Conservation (phyloP, 2,329 filamentous ascomycete genomes). For the Fusarium heterosporum region DNA sequence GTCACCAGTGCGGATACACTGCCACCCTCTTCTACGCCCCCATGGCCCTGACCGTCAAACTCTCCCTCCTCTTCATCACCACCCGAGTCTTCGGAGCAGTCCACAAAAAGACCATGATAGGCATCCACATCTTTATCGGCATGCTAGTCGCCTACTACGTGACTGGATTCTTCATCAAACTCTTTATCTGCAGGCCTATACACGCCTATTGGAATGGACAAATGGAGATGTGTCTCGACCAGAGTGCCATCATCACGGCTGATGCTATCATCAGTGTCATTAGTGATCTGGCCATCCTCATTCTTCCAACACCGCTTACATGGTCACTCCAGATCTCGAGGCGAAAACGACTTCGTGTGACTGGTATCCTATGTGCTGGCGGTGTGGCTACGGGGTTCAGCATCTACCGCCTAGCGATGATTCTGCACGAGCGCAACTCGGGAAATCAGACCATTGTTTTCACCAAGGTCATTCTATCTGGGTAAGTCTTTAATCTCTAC, state of each 20-base stretch:
- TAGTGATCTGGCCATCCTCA: constrained; percentile 33
- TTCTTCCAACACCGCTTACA: constrained; percentile 30
- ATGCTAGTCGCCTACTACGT: constrained; percentile 56
- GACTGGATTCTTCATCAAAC: constrained; percentile 56
- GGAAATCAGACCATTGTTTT: constrained; percentile 33
- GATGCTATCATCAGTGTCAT: constrained; percentile 39
- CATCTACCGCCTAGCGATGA: constrained; percentile 33
- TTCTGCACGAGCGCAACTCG: constrained; percentile 27
- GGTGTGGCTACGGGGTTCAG: constrained; percentile 35
- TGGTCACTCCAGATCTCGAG: constrained; percentile 33
- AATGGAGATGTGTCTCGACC: constrained; percentile 51
- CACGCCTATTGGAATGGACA: constrained; percentile 54
- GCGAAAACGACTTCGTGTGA: constrained; percentile 30
- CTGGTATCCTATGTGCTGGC: constrained; percentile 37
- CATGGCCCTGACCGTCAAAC: constrained; percentile 58
- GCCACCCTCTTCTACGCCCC: constrained; percentile 60
- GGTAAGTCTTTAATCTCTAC: background rate
- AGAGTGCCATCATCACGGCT: constrained; percentile 41
- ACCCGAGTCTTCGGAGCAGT: constrained; percentile 56
- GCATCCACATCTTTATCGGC: constrained; percentile 54
- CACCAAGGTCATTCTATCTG: constrained; percentile 36
- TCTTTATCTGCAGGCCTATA: constrained; percentile 58
- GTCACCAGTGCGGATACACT: constrained; percentile 53
- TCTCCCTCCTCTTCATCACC: constrained; percentile 58
- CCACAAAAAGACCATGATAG: constrained; percentile 54